phyloP scores from a whole-genome alignment of 306 rosid genomes.

The Vigna hirtella region DNA sequence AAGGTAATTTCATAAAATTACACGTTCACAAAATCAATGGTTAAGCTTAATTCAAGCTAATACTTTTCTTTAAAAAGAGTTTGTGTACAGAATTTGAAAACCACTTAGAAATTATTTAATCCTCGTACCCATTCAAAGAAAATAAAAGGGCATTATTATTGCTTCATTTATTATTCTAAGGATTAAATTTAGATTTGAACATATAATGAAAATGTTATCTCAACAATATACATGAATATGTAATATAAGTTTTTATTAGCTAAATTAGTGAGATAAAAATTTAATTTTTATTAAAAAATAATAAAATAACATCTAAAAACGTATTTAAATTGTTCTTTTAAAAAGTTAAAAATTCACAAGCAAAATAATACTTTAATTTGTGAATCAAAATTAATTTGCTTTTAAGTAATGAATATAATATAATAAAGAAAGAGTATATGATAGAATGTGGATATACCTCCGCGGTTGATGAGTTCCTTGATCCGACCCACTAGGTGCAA shows the following conservation, averaged over 20 bases:
- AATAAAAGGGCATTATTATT: not conserved
- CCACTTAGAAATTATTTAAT: not conserved
- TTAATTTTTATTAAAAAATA: too few species aligned
- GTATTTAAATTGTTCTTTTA: too few species aligned
- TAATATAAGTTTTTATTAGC: too few species aligned
- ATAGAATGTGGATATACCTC: slow-evolving; percentile 61
- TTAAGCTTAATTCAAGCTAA: not conserved
- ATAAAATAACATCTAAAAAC: too few species aligned
- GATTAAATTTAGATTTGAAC: too few species aligned
- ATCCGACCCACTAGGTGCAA: slow-evolving; percentile 96
- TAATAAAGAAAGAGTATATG: not conserved
- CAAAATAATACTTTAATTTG: not conserved
- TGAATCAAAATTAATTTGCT: too few species aligned
- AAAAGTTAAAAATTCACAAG: not conserved
- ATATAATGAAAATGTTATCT: too few species aligned
- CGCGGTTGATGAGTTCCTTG: slow-evolving; percentile 93
- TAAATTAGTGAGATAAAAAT: too few species aligned
- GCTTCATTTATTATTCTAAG: too few species aligned
- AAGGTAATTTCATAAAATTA: not conserved
- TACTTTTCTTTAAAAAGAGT: not conserved
- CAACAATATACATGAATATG: too few species aligned
- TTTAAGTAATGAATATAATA: not conserved
- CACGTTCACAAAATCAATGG: not conserved
- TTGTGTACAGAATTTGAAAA: not conserved
- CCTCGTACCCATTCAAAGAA: not conserved